Conservation (phyloP, 2,329 filamentous ascomycete species). For the Scorias spongiosa region DNA sequence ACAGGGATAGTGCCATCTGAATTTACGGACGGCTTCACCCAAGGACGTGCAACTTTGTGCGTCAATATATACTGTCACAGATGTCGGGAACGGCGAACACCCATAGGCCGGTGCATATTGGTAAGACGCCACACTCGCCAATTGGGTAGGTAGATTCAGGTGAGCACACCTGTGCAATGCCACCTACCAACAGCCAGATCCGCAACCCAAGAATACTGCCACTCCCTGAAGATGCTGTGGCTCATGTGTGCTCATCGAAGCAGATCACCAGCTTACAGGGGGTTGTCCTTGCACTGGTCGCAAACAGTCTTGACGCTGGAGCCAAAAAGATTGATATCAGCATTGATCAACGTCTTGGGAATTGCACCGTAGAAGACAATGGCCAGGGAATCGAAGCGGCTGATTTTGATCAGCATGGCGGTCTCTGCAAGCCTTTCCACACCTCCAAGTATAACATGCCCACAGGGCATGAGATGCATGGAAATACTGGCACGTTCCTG, state of each 20-base stretch:
- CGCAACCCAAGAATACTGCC: slow-evolving; percentile 36
- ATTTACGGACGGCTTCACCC: no score
- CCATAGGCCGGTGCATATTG: no score
- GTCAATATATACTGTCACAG: no score
- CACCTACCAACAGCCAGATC: not conserved
- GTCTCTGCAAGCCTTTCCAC: slow-evolving; percentile 50
- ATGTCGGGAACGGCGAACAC: no score
- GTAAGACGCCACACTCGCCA: no score
- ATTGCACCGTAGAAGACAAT: slow-evolving; percentile 71
- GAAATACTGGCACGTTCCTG: slow-evolving; percentile 59
- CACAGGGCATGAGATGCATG: slow-evolving; percentile 37
- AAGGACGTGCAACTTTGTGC: no score
- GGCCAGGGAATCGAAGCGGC: slow-evolving; percentile 57
- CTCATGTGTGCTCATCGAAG: slow-evolving; percentile 76
- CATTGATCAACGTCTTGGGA: slow-evolving; percentile 61
- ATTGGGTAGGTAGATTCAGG: no score
- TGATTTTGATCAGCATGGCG: slow-evolving; percentile 58
- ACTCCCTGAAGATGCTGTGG: slow-evolving; percentile 54
- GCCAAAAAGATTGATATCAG: slow-evolving; percentile 54
- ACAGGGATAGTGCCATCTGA: no score
- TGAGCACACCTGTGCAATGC: not conserved
- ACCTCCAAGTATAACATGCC: slow-evolving; percentile 54
- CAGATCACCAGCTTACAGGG: slow-evolving; percentile 58
- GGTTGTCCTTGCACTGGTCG: slow-evolving; percentile 56
- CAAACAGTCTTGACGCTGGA: slow-evolving; percentile 72